These are phyloP conservation scores for Prunus salicina DNA, from an alignment of 306 rosid genomes.

Conservation along the genomic window DNA sequence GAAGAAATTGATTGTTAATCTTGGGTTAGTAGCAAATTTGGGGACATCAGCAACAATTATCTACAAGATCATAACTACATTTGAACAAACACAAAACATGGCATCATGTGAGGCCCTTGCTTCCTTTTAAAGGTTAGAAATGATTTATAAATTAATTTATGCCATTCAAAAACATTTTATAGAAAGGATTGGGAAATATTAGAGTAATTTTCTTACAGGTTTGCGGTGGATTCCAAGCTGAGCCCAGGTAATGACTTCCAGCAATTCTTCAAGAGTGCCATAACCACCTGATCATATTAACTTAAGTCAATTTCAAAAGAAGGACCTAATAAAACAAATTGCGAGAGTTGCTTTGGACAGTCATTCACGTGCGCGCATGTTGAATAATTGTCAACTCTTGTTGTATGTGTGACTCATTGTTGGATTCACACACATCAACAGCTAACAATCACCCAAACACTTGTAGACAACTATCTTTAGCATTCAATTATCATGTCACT, in stretches of 20 bases:
- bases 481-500: background rate
- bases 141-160: background rate
- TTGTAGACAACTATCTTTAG: background rate
- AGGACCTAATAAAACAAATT: background rate
- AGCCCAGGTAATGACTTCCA: slow-evolving; percentile 99
- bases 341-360: background rate
- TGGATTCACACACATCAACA: background rate
- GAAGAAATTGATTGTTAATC: slow-evolving; percentile 12
- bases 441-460: background rate
- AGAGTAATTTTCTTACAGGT: slow-evolving; percentile 52
- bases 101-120: slow-evolving; percentile 18
- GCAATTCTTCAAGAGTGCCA: slow-evolving; percentile 96
- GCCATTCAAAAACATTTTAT: background rate
- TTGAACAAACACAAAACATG: slow-evolving; percentile 25
- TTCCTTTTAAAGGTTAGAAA: slow-evolving; percentile 2
- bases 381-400: background rate
- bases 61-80: slow-evolving; percentile 15
- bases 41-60: slow-evolving; percentile 30
- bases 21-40: slow-evolving; percentile 17
- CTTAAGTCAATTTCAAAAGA: background rate
- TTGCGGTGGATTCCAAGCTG: slow-evolving; percentile 97
- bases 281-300: slow-evolving; percentile 64
- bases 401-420: background rate
- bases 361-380: background rate
- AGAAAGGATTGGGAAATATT: background rate